A percentile compares a stretch with the other conserved stretches of the same genome.
Conservation (phyloP, 1,139 yeast species). For the Nakaseomyces sp. region DNA sequence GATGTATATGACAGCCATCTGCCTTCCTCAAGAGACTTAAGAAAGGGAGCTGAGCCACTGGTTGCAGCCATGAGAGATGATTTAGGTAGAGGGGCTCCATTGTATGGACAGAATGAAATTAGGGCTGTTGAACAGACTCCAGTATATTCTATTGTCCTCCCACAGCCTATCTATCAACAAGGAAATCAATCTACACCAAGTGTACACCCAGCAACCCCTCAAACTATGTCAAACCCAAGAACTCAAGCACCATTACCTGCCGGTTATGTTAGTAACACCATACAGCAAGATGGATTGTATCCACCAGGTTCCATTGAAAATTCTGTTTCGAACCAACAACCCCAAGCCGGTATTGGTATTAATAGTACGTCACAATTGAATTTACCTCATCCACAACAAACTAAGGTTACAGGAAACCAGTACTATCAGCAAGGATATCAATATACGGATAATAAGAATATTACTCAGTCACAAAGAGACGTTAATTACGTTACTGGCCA, state of each 20-base stretch:
- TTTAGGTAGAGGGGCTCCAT: constrained; percentile 3
- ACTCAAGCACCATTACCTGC: neutral
- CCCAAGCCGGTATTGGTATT: neutral
- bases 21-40: constrained; percentile 2
- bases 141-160: neutral
- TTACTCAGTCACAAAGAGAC: neutral
- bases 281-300: neutral
- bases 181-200: neutral
- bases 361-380: neutral
- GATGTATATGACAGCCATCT: constrained; percentile 3
- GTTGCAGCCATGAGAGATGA: constrained; percentile 3
- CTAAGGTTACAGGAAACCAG: neutral
- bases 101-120: neutral
- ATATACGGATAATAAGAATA: neutral
- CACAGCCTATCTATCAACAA: neutral
- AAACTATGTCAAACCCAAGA: neutral
- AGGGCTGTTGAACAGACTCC: constrained; percentile 3
- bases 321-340: neutral
- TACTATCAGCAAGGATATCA: neutral
- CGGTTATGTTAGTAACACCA: neutral
- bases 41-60: constrained; percentile 2
- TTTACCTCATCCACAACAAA: neutral
- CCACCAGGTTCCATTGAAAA: neutral
- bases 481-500: neutral
- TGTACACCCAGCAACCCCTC: neutral